Percentiles rank a stretch among this genome's conserved stretches.
Conservation (phyloP, 768 basidiomycete species). For the Hygrocybe coccinea region DNA sequence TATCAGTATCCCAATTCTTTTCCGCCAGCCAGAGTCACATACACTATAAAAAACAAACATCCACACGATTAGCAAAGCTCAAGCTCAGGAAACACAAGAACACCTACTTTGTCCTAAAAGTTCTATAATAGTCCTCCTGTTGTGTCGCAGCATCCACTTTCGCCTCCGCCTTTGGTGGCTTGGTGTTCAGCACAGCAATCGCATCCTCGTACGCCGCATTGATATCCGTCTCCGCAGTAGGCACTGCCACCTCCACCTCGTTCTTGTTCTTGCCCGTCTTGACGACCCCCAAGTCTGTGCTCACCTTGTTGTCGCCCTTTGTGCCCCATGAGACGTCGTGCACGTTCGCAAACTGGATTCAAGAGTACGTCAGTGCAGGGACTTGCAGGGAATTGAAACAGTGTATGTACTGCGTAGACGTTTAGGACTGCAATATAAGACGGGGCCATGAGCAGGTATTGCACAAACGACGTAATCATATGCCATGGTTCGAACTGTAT, state of each 20-base stretch:
- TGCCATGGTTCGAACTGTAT: slow-evolving; percentile 93
- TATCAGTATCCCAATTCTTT: not conserved
- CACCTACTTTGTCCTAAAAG: slow-evolving; percentile 83
- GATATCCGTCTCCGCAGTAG: slow-evolving; percentile 84
- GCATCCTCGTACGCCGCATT: slow-evolving; percentile 90
- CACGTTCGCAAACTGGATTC: slow-evolving; percentile 71
- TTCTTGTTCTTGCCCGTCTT: slow-evolving; percentile 60
- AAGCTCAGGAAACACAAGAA: slow-evolving; percentile 5
- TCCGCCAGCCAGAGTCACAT: slow-evolving; percentile 18
- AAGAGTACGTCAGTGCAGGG: not conserved
- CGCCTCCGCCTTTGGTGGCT: slow-evolving; percentile 66
- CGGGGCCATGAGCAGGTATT: slow-evolving; percentile 87
- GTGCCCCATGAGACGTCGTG: slow-evolving; percentile 96
- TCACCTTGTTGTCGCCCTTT: slow-evolving; percentile 86
- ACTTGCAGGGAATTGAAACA: not conserved
- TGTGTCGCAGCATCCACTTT: slow-evolving; percentile 57
- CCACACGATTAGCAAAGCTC: slow-evolving; percentile 9
- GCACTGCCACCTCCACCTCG: slow-evolving; percentile 82
- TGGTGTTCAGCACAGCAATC: slow-evolving; percentile 70
- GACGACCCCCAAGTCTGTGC: slow-evolving; percentile 82
- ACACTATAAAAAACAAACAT: slow-evolving; percentile 23
- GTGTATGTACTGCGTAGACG: slow-evolving; percentile 65
- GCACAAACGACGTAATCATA: slow-evolving; percentile 94
- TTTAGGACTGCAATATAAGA: slow-evolving; percentile 92
- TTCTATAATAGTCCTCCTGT: slow-evolving; percentile 85